phyloP scores from a whole-genome alignment of 129 eudicot genomes.

The sunflower (Helianthus annuus) region DNA sequence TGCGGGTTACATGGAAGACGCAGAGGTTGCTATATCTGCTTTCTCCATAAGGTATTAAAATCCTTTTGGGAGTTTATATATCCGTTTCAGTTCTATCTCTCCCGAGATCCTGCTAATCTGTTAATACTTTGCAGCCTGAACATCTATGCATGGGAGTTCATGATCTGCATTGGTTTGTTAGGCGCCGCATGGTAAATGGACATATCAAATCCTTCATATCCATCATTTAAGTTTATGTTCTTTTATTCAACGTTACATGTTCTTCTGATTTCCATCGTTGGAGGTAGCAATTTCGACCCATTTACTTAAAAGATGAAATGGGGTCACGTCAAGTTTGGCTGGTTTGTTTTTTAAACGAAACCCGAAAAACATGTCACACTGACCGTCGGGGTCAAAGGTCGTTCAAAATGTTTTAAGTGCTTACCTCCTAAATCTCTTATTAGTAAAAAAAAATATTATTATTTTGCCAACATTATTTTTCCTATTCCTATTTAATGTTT shows the following conservation, averaged over 20 bases:
- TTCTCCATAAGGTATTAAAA: slow-evolving; percentile 72
- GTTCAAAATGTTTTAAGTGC: neutral
- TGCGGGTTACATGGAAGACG: slow-evolving; percentile 78
- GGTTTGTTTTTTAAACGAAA: neutral
- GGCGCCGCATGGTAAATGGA: slow-evolving; percentile 82
- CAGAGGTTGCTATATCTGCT: slow-evolving; percentile 79
- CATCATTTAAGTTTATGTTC: neutral
- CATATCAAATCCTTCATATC: neutral
- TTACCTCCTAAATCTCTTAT: neutral
- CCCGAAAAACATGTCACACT: neutral
- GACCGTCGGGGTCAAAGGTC: neutral
- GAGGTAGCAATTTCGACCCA: neutral
- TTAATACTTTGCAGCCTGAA: slow-evolving; percentile 54
- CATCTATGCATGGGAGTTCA: slow-evolving; percentile 64
- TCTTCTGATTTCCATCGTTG: neutral
- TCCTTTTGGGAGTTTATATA: neutral
- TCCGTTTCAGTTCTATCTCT: neutral
- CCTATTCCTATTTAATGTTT: neutral
- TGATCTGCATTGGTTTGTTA: slow-evolving; percentile 77
- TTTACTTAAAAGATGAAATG: neutral
- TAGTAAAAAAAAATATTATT: neutral
- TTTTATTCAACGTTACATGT: neutral
- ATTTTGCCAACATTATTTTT: neutral
- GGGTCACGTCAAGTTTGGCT: neutral
- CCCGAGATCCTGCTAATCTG: neutral